Percentiles rank a stretch among this genome's conserved stretches.
Evolutionary conservation across 2,329 filamentous ascomycete genomes (phyloP).

Genomic region (Sarocladium kiliense): DNA sequence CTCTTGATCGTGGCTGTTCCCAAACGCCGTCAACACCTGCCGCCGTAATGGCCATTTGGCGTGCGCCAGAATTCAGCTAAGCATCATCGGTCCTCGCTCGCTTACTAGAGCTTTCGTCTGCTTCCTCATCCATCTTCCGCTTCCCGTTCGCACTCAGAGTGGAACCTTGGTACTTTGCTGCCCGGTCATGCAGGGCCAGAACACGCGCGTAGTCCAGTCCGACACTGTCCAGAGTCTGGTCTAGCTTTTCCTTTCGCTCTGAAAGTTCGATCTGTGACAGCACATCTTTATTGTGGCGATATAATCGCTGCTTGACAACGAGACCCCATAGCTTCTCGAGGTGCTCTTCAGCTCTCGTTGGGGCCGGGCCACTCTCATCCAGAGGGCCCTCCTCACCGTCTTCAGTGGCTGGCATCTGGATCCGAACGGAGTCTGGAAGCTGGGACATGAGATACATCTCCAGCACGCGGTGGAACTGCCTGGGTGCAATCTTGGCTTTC

Average conservation of each 20-base stretch:
- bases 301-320: constrained; percentile 71
- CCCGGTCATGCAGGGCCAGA: constrained; percentile 43
- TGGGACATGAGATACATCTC: constrained; percentile 70
- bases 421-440: constrained; percentile 51
- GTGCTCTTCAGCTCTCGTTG: constrained; percentile 52
- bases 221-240: constrained; percentile 62
- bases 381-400: constrained; percentile 34
- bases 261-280: constrained; percentile 62
- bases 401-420: constrained; percentile 44
- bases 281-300: constrained; percentile 66
- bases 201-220: constrained; percentile 69
- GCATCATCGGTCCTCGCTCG: constrained; percentile 36
- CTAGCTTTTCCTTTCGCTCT: constrained; percentile 68
- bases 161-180: constrained; percentile 20
- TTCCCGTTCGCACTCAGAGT: constrained; percentile 31
- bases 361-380: constrained; percentile 12
- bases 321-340: constrained; percentile 68
- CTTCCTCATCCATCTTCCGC: constrained; percentile 36
- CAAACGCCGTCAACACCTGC: too few species aligned
- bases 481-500: constrained; percentile 64
- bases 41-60: too few species aligned
- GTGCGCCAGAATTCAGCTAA: too few species aligned
- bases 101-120: constrained; percentile 31
- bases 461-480: constrained; percentile 70
- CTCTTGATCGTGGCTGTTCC: too few species aligned